These are phyloP conservation scores for Tripidium arundinaceum DNA, from an alignment of 202 grass and related monocot species.

Conservation along the genomic window DNA sequence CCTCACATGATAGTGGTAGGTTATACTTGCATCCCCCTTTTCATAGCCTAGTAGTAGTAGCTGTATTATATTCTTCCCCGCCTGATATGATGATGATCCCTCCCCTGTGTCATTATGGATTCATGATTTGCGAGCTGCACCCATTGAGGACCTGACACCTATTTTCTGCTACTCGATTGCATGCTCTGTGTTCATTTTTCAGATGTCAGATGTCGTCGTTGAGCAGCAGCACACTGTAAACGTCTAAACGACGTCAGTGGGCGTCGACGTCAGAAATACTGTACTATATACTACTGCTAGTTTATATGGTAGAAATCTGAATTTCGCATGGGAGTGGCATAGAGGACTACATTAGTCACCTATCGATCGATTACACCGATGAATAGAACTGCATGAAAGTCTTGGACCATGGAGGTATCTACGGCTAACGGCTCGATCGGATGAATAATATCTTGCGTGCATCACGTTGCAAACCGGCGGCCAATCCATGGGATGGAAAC, in stretches of 20 bases:
- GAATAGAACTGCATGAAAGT: neutral
- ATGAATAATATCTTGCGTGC: neutral
- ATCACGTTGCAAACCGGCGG: neutral
- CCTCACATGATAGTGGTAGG: neutral
- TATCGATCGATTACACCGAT: no score
- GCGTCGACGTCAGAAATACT: neutral
- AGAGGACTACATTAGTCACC: neutral
- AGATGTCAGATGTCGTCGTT: neutral
- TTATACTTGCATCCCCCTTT: neutral
- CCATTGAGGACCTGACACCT: conserved; percentile 1
- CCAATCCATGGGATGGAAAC: no score
- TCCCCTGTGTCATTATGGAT: neutral
- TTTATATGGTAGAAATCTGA: neutral
- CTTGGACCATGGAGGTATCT: neutral
- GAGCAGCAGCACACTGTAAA: neutral
- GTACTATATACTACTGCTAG: neutral
- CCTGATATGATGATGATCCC: neutral
- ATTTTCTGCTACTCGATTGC: neutral
- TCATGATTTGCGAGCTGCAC: neutral
- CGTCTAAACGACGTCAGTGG: neutral
- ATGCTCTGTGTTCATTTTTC: neutral
- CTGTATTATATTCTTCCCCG: neutral
- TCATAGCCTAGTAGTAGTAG: no score
- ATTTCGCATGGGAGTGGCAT: neutral
- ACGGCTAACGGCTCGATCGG: neutral